These are phyloP conservation scores for Lecanicillium sp. DNA, from an alignment of 2,329 filamentous ascomycete genomes.

Conservation along the genomic window DNA sequence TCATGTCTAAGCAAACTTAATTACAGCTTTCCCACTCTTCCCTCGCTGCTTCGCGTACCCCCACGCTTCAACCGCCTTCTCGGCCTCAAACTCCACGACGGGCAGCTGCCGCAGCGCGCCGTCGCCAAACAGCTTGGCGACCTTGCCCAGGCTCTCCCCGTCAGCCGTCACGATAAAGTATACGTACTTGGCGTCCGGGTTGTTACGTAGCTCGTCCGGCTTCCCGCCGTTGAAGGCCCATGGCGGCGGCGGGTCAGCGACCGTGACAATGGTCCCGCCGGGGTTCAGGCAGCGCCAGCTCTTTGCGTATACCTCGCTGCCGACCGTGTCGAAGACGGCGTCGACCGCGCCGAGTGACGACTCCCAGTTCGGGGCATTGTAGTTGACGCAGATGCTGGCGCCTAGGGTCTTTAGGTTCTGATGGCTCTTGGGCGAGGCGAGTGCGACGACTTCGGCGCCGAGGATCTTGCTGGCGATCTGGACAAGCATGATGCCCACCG, in stretches of 20 bases:
- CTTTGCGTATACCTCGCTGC: constrained; percentile 22
- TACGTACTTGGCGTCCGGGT: constrained; percentile 21
- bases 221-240: constrained; percentile 25
- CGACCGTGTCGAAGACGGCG: constrained; percentile 28
- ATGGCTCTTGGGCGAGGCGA: constrained; percentile 22
- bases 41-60: constrained; percentile 18
- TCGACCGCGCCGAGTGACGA: constrained; percentile 20
- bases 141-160: constrained; percentile 16
- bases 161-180: constrained; percentile 27
- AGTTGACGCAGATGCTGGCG: constrained; percentile 22
- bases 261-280: constrained; percentile 27
- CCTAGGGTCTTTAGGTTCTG: constrained; percentile 18
- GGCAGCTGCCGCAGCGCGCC: constrained; percentile 19
- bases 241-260: constrained; percentile 27
- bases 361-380: constrained; percentile 21
- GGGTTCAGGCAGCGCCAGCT: constrained; percentile 26
- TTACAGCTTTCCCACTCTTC: constrained; percentile 22
- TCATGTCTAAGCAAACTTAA: constrained; percentile 19
- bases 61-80: constrained; percentile 24
- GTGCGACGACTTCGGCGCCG: constrained; percentile 21
- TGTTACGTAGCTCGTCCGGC: constrained; percentile 15
- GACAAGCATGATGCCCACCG: constrained; percentile 25
- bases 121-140: constrained; percentile 20
- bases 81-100: constrained; percentile 19
- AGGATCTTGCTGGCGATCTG: constrained; percentile 22